A percentile compares a stretch with the other conserved stretches of the same genome.
phyloP scores from a whole-genome alignment of 2,329 filamentous ascomycete genomes.

The Didymella segeticola region DNA sequence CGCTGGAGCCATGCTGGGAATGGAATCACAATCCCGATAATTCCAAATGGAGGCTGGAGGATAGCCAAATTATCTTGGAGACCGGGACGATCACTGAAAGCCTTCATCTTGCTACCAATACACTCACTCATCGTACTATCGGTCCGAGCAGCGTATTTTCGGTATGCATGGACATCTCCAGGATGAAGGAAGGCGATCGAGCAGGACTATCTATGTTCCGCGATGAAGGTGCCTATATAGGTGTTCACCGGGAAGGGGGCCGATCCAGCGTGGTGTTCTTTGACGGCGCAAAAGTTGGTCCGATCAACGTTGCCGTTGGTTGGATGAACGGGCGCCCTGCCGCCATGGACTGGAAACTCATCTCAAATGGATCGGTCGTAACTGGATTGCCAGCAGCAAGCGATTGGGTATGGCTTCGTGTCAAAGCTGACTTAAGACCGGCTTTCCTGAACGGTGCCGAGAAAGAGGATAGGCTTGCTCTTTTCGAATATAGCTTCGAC shows the following conservation, averaged over 20 bases:
- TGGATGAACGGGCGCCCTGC: too few species aligned
- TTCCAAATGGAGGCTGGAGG: constrained; percentile 51
- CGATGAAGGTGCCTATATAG: constrained; percentile 59
- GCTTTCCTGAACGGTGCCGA: too few species aligned
- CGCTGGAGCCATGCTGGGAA: constrained; percentile 57
- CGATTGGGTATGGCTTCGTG: constrained; percentile 23
- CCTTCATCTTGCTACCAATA: constrained; percentile 49
- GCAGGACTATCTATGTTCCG: constrained; percentile 59
- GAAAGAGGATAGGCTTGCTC: too few species aligned
- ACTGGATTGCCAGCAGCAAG: constrained; percentile 30
- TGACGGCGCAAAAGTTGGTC: constrained; percentile 48
- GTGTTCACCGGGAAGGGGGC: constrained; percentile 49
- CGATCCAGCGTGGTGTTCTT: constrained; percentile 29
- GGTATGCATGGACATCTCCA: constrained; percentile 54
- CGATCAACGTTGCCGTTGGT: too few species aligned
- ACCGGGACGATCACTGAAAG: constrained; percentile 59
- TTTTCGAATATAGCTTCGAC: constrained; percentile 27
- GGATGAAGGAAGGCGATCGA: constrained; percentile 59
- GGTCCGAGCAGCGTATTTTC: constrained; percentile 51
- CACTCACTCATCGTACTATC: constrained; percentile 45
- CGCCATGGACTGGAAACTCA: too few species aligned
- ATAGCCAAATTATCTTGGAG: constrained; percentile 51
- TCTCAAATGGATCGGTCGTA: too few species aligned
- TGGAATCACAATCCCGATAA: constrained; percentile 67
- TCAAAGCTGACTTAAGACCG: too few species aligned